Evolutionary conservation across 257 asterid species (phyloP), one percentile per base, ranked within the genome.

Genomic region (Plantago major): DNA sequence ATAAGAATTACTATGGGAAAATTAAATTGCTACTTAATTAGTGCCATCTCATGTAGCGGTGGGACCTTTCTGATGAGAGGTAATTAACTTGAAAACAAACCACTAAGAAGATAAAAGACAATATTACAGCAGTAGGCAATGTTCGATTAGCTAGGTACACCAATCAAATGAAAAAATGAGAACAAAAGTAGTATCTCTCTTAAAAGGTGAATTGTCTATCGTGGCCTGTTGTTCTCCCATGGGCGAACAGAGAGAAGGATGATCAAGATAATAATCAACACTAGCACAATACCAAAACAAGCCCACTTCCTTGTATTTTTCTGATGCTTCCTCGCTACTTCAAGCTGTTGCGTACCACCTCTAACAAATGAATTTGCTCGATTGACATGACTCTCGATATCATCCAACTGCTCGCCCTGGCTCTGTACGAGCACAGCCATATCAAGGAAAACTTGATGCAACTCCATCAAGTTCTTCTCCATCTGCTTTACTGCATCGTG

Each of bases 381-480:
- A 6, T 77, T 79, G 49, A 84, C 93, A 19, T 81, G 89, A 62
- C 84, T 79, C 71, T 84, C 89, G 30, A 84, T 84, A 18, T 84
- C 86, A 44, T 84, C 89, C 11, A 84, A 51, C 65, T 84, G 89
- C 53, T 78, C 93, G 46, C 92, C 93, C 50, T 84, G 93, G 58
- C 76, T 71, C 78, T 82, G 79, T 60, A 84, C 89, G 66, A 84
- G 57, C 42, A 83, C 89, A 51, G 89, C 91, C 95, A 86, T 83
- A 45, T 81, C 87, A 83, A 81, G 0, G 48, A 86, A 86, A 33
- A 83, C 81, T 66, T 81, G 88, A 17, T 83, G 90, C 56, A 83
- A 54, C 68, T 81, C 88, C 71, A n/a, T 75, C 83, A 86, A 30
- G 52, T 74, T 86, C 84, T 59, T 79, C 82, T 86, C 90, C 65